Conservation (phyloP, 2,329 filamentous ascomycete genomes). For the Phoma sp. region DNA sequence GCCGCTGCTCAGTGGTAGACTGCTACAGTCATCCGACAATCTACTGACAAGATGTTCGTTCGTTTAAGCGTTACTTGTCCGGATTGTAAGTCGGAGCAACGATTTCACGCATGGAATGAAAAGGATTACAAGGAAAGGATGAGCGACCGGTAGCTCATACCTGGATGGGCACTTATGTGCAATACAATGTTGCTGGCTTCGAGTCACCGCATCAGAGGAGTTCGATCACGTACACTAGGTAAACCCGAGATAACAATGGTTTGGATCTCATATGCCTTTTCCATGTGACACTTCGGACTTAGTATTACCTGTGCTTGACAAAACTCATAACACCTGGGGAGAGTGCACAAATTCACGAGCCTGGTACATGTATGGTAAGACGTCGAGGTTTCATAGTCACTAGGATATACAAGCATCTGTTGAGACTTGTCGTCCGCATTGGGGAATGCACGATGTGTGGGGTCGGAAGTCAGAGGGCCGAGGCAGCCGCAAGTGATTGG, state of each 20-base stretch:
- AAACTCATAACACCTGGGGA: no score
- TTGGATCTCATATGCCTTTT: conserved; percentile 1
- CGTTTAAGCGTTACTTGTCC: background rate
- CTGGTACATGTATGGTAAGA: no score
- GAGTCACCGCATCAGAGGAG: background rate
- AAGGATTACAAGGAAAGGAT: background rate
- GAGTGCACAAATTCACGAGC: no score
- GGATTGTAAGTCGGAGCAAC: background rate
- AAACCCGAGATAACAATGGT: background rate
- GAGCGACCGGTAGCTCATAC: conserved; percentile 8
- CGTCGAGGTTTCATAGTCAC: no score
- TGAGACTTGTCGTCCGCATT: background rate
- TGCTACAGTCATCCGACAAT: background rate
- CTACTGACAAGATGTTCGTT: background rate
- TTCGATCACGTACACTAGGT: conserved; percentile 3
- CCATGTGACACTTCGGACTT: background rate
- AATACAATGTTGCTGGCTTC: background rate
- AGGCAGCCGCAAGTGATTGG: background rate
- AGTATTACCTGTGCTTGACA: background rate
- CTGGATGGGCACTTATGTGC: background rate
- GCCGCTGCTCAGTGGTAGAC: conserved; percentile 19
- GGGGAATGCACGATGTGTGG: conserved; percentile 7
- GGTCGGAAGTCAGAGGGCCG: background rate
- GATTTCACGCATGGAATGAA: background rate
- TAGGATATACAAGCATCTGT: background rate